Evolutionary conservation across 2,329 filamentous ascomycete species (phyloP), one percentile per base, ranked within the genome.

Genomic region (Amauroascus verrucosus): DNA sequence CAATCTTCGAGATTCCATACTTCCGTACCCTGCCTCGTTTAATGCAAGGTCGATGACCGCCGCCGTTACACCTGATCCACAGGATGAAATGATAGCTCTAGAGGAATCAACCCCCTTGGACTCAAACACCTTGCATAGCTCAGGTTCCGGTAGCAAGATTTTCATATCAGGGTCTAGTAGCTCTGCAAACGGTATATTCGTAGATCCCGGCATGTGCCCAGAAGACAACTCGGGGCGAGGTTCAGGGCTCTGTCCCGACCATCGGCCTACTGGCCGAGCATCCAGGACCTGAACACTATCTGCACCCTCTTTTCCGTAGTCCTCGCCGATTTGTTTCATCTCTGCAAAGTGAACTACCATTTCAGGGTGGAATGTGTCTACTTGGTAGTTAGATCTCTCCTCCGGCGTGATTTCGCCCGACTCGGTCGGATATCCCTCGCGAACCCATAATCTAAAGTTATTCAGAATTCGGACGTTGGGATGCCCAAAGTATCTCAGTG

Each of bases 391-490:
- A 30, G 70, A 71, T 54, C 65, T 66, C 54, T 74, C 70, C 18
- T 66, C 60, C 3, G 67, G 65, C 1, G 61, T 59, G 13, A 65
- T 59, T 50, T 70, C 66, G 0, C 91, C 90, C n/a, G 82, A 82
- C 72, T 95, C 89, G 0, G 84, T 85, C 0, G 89, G 86, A 59
- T 83, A 80, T 1, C 86, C 88, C 64, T 94, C 77, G 32, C 91
- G 85, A 1, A 91, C 83, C 88, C 90, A 98, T n/a, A 86, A 72
- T 68, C 84, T 86, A 73, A 96, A 98, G 73, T 98, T 98, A 74
- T 98, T 94, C 53, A 98, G 73, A 16, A 98, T 72, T 68, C 96
- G 89, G 13, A 98, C 91, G 58, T 82, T 84, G 43, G 82, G 75
- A 67, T 98, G 93, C 1, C 93, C 93, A 68, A 97, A 97, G 32